phyloP scores from a whole-genome alignment of 2,329 filamentous ascomycete species.

The Cyphellophora europaea region DNA sequence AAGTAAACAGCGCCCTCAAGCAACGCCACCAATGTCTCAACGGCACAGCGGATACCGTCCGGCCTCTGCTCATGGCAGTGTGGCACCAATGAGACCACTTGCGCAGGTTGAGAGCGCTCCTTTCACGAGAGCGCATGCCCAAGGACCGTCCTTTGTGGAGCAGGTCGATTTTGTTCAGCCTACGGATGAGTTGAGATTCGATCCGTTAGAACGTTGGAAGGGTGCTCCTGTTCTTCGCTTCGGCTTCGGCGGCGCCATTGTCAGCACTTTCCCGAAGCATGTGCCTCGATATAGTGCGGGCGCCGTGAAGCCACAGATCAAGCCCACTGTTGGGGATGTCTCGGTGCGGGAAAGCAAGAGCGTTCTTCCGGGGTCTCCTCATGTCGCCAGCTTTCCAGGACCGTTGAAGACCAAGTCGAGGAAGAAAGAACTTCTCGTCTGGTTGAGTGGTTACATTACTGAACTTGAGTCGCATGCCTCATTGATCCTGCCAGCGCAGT shows the following conservation, averaged over 20 bases:
- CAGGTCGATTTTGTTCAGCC: conserved; percentile 48
- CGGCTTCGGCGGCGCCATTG: conserved; percentile 73
- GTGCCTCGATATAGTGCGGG: conserved; percentile 77
- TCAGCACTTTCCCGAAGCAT: conserved; percentile 81
- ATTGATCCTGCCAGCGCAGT: conserved; percentile 25
- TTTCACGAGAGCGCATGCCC: conserved; percentile 21
- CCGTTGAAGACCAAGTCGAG: conserved; percentile 83
- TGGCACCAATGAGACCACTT: conserved; percentile 22
- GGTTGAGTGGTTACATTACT: conserved; percentile 71
- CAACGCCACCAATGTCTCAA: conserved; percentile 28
- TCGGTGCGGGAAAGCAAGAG: conserved; percentile 69
- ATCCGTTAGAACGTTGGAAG: conserved; percentile 82
- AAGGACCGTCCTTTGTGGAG: conserved; percentile 35
- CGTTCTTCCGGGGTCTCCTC: conserved; percentile 60
- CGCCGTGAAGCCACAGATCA: conserved; percentile 63
- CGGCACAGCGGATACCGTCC: conserved; percentile 26
- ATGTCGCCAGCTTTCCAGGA: conserved; percentile 74
- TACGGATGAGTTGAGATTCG: conserved; percentile 48
- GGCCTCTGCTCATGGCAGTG: conserved; percentile 43
- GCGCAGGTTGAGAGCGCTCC: conserved; percentile 18
- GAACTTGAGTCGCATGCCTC: conserved; percentile 49
- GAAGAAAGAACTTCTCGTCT: conserved; percentile 83
- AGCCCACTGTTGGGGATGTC: conserved; percentile 73
- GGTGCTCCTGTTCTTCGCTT: conserved; percentile 80
- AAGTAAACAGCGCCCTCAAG: conserved; percentile 41